phyloP scores from a whole-genome alignment of 768 basidiomycete species.

The Xerocomus spinulosus region DNA sequence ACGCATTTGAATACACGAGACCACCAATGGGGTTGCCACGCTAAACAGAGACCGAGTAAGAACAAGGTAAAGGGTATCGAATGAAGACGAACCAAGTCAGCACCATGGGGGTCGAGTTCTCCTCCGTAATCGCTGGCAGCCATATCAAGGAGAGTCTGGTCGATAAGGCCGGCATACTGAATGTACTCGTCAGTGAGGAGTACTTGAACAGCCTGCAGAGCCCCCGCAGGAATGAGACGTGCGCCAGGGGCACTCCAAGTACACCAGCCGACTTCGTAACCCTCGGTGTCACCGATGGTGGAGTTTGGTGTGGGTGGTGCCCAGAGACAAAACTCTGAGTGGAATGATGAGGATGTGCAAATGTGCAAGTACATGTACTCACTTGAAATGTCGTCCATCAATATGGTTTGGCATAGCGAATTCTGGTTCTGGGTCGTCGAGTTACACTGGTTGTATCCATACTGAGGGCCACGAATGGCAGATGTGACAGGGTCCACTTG shows the following conservation, averaged over 20 bases:
- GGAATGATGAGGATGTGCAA: slow-evolving; percentile 22
- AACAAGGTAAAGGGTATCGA: slow-evolving; percentile 11
- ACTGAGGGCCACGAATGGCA: slow-evolving; percentile 52
- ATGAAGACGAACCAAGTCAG: slow-evolving; percentile 45
- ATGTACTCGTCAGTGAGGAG: slow-evolving; percentile 54
- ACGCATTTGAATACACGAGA: slow-evolving; percentile 59
- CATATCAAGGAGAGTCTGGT: slow-evolving; percentile 59
- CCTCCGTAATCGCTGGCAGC: slow-evolving; percentile 57
- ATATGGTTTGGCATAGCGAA: slow-evolving; percentile 66
- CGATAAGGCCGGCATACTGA: slow-evolving; percentile 58
- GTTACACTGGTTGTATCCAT: slow-evolving; percentile 67
- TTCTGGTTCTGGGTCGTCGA: slow-evolving; percentile 57
- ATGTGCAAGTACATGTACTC: not conserved
- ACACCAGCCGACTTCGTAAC: slow-evolving; percentile 70
- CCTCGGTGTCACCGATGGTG: slow-evolving; percentile 63
- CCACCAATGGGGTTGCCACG: slow-evolving; percentile 82
- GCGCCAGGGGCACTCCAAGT: slow-evolving; percentile 60
- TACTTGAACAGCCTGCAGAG: slow-evolving; percentile 62
- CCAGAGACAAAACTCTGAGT: slow-evolving; percentile 66
- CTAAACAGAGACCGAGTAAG: slow-evolving; percentile 27
- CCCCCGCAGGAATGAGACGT: slow-evolving; percentile 62
- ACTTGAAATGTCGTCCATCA: slow-evolving; percentile 53
- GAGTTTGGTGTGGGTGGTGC: slow-evolving; percentile 46
- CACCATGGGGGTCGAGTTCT: slow-evolving; percentile 74
- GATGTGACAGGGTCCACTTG: slow-evolving; percentile 41